A percentile compares a stretch with the other conserved stretches of the same genome.
These are phyloP conservation scores for Fraxinus pennsylvanica DNA, from an alignment of 257 asterid genomes.

Conservation along the genomic window DNA sequence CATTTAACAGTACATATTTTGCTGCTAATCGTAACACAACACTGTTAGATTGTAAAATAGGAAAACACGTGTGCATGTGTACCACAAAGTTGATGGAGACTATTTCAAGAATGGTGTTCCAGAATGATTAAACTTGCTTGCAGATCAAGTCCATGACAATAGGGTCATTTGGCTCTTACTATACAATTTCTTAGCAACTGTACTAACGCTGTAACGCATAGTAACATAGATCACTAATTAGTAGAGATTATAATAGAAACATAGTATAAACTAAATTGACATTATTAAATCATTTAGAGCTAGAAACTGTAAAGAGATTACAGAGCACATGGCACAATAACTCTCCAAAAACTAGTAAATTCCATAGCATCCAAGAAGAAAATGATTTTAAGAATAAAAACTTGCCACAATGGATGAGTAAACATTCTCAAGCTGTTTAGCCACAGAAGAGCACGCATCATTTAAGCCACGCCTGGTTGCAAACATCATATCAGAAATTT, in stretches of 20 bases:
- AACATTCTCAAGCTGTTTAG: slow-evolving; percentile 77
- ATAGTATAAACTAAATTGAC: not conserved
- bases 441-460: slow-evolving; percentile 77
- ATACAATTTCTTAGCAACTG: not conserved
- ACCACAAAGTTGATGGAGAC: not conserved
- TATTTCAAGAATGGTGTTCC: not conserved
- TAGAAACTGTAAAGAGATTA: not conserved
- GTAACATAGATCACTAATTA: slow-evolving; percentile 2
- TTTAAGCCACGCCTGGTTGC: slow-evolving; percentile 84
- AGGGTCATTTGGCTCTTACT: not conserved
- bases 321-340: slow-evolving; percentile 7
- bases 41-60: not conserved
- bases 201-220: not conserved
- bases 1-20: not conserved
- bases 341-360: not conserved
- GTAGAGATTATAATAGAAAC: slow-evolving; percentile 3
- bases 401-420: slow-evolving; percentile 69
- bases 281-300: slow-evolving; percentile 12
- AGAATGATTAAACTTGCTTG: not conserved
- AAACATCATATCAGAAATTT: slow-evolving; percentile 83
- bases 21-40: not conserved
- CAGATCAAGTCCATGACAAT: slow-evolving; percentile 6
- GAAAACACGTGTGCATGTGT: not conserved
- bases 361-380: slow-evolving; percentile 19
- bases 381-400: slow-evolving; percentile 27